Evolutionary conservation across 2,329 filamentous ascomycete genomes (phyloP).

Genomic region (Gaeumannomyces tritici): DNA sequence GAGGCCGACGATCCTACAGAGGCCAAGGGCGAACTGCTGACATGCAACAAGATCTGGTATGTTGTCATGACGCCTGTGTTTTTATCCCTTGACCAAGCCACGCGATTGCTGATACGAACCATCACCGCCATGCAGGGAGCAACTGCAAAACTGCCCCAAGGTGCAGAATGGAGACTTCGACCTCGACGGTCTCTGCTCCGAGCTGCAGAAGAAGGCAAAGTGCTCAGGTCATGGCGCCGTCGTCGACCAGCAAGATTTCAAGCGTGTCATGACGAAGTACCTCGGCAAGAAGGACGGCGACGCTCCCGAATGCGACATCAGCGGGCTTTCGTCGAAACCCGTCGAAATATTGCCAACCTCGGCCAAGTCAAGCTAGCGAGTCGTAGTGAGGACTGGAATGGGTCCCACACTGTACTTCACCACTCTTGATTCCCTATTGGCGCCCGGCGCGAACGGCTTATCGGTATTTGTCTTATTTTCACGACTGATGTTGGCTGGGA

Average conservation of each 20-base stretch:
- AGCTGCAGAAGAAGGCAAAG: slow-evolving; percentile 90
- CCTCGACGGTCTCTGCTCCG: slow-evolving; percentile 83
- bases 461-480: background rate
- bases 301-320: background rate
- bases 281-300: slow-evolving; percentile 28
- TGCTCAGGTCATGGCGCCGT: slow-evolving; percentile 88
- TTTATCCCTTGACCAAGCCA: background rate
- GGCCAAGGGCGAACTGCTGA: slow-evolving; percentile 54
- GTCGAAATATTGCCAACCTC: background rate
- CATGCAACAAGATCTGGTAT: slow-evolving; percentile 90
- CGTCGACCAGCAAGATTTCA: slow-evolving; percentile 81
- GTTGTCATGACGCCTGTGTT: slow-evolving; percentile 20
- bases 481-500: background rate
- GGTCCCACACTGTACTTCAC: background rate
- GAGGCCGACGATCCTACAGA: slow-evolving; percentile 60
- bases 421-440: background rate
- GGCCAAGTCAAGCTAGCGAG: background rate
- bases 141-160: slow-evolving; percentile 74
- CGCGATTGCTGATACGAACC: slow-evolving; percentile 5
- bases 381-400: background rate
- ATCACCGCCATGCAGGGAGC: slow-evolving; percentile 57
- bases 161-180: slow-evolving; percentile 89
- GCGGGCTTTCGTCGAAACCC: background rate
- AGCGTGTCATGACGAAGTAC: slow-evolving; percentile 62
- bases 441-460: background rate